These are phyloP conservation scores for Albifimbria verrucaria DNA, from an alignment of 2,329 filamentous ascomycete genomes.

Conservation along the genomic window DNA sequence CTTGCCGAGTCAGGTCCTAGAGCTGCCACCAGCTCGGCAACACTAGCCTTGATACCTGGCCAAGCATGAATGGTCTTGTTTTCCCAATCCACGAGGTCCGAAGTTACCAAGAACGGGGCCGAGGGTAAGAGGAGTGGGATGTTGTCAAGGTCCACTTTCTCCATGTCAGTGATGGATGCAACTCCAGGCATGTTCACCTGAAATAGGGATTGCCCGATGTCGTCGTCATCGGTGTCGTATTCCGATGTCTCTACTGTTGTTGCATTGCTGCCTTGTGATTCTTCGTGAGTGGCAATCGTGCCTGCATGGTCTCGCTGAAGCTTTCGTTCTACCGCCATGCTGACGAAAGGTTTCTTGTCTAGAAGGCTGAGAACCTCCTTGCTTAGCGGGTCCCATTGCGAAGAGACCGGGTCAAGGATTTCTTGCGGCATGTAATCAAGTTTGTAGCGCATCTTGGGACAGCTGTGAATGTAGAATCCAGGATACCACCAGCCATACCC, in stretches of 20 bases:
- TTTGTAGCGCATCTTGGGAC: constrained; percentile 83
- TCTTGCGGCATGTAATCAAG: constrained; percentile 73
- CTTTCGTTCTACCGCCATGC: constrained; percentile 38
- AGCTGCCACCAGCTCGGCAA: constrained; percentile 66
- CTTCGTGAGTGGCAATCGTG: background rate
- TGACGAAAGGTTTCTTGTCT: constrained; percentile 55
- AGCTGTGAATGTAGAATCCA: constrained; percentile 78
- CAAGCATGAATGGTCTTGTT: constrained; percentile 45
- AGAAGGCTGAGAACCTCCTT: constrained; percentile 44
- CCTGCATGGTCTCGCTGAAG: no score
- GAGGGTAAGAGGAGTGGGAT: constrained; percentile 50
- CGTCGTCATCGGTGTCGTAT: constrained; percentile 14
- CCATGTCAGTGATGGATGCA: constrained; percentile 50
- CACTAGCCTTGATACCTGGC: constrained; percentile 53
- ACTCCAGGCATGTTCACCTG: constrained; percentile 65
- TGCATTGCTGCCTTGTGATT: background rate
- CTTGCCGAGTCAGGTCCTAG: constrained; percentile 58
- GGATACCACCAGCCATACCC: constrained; percentile 77
- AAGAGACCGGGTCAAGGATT: constrained; percentile 66
- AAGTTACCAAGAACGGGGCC: constrained; percentile 35
- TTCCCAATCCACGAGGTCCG: constrained; percentile 60
- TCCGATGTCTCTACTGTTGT: constrained; percentile 1
- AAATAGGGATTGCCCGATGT: constrained; percentile 44
- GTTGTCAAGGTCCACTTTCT: constrained; percentile 53
- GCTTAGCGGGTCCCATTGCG: constrained; percentile 60